phyloP scores from a whole-genome alignment of 2,329 filamentous ascomycete species.

The Colletotrichum spinosum region DNA sequence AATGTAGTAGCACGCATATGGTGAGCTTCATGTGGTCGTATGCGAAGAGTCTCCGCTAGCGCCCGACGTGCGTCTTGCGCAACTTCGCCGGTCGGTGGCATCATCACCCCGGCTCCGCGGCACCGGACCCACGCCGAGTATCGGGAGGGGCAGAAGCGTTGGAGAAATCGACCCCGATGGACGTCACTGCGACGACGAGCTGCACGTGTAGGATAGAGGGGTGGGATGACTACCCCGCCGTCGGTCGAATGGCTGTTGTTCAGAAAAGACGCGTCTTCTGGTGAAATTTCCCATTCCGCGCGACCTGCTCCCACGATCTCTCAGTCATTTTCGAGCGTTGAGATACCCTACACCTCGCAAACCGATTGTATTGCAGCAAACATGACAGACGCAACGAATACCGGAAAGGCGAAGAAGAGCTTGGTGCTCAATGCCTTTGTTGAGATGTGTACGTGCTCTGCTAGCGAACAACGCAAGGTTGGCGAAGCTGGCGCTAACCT shows the following conservation, averaged over 20 bases:
- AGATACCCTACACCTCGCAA: background rate
- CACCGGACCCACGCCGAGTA: slow-evolving; percentile 35
- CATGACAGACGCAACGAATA: slow-evolving; percentile 29
- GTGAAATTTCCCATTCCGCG: background rate
- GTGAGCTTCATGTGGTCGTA: background rate
- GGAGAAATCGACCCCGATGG: slow-evolving; percentile 16
- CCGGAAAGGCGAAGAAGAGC: slow-evolving; percentile 47
- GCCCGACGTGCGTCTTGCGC: slow-evolving; percentile 32
- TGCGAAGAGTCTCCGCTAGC: slow-evolving; percentile 5
- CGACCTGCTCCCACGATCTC: no score
- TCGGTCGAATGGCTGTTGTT: slow-evolving; percentile 3
- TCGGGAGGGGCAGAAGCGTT: slow-evolving; percentile 30
- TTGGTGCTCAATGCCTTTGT: slow-evolving; percentile 58
- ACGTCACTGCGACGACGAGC: slow-evolving; percentile 4
- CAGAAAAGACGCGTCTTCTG: background rate
- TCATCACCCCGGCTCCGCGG: slow-evolving; percentile 36
- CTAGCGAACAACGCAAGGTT: background rate
- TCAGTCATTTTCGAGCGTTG: background rate
- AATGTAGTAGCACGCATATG: no score
- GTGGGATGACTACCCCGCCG: slow-evolving; percentile 14
- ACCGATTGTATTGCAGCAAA: background rate
- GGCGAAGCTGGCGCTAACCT: background rate
- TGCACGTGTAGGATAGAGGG: background rate
- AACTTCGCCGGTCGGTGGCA: slow-evolving; percentile 35
- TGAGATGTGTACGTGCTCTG: slow-evolving; percentile 47